phyloP scores from a whole-genome alignment of 495 filamentous ascomycete genomes.

The Trichoderma gamsii region DNA sequence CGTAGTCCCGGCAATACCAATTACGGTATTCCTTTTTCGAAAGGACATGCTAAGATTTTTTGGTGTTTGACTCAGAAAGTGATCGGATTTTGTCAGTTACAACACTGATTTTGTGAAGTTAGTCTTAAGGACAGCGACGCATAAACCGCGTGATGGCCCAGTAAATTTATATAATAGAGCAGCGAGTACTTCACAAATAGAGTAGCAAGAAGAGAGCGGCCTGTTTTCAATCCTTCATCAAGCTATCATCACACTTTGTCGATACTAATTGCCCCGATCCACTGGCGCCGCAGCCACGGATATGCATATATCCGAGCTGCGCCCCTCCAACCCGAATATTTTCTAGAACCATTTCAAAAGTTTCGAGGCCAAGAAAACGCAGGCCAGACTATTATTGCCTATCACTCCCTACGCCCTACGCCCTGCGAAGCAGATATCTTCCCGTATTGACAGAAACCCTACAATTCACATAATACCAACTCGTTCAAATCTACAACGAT shows the following conservation, averaged over 20 bases:
- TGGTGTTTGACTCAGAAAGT: constrained; percentile 23
- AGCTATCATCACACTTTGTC: background rate
- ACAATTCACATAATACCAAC: background rate
- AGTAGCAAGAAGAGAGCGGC: too few relatives aligned
- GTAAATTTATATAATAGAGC: too few relatives aligned
- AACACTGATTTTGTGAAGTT: too few relatives aligned
- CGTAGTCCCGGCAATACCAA: constrained; percentile 40
- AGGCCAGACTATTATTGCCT: background rate
- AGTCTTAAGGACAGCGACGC: too few relatives aligned
- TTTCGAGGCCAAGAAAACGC: too few relatives aligned
- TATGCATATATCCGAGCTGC: background rate
- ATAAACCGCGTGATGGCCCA: too few relatives aligned
- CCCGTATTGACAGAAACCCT: background rate
- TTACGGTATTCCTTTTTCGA: constrained; percentile 74
- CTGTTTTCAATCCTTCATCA: background rate
- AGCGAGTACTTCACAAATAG: too few relatives aligned
- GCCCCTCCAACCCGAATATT: constrained; percentile 13
- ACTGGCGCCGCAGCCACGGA: background rate
- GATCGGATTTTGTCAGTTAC: too few relatives aligned
- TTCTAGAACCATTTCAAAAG: constrained; percentile 45
- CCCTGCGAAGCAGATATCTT: background rate
- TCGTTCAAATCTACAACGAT: constrained; percentile 21
- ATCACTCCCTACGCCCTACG: background rate
- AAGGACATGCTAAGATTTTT: constrained; percentile 64
- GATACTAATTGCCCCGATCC: background rate